Conservation (phyloP, 805 yeast genomes). For the Starmerella potacharoeniae region DNA sequence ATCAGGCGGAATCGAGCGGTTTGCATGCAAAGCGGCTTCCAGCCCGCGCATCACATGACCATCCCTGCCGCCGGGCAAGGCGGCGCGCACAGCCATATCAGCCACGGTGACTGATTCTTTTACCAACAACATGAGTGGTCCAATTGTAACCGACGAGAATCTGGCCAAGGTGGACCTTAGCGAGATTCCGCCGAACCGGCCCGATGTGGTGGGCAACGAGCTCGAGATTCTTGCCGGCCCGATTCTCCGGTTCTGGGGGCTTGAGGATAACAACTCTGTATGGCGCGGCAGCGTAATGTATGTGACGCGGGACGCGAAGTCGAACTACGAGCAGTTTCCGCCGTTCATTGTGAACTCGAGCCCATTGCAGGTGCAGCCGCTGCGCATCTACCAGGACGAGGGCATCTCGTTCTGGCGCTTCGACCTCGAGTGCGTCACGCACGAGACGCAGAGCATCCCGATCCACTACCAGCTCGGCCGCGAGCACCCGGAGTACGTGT, state of each 20-base stretch:
- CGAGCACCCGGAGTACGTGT: slow-evolving; percentile 40
- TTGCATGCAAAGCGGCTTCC: no score
- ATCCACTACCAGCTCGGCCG: slow-evolving; percentile 51
- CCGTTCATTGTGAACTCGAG: slow-evolving; percentile 25
- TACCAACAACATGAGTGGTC: not conserved
- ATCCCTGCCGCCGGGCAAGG: no score
- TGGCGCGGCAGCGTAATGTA: slow-evolving; percentile 63
- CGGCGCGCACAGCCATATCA: no score
- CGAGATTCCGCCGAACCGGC: slow-evolving; percentile 13
- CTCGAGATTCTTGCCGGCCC: slow-evolving; percentile 48
- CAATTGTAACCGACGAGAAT: slow-evolving; percentile 9
- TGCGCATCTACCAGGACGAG: slow-evolving; percentile 33
- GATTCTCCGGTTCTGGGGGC: slow-evolving; percentile 52
- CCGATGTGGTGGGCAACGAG: slow-evolving; percentile 4
- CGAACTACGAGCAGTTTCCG: slow-evolving; percentile 24
- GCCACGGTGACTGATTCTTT: not conserved
- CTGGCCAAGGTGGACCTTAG: slow-evolving; percentile 7
- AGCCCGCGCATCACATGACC: not conserved
- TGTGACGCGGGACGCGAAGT: slow-evolving; percentile 39
- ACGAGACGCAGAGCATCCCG: slow-evolving; percentile 41
- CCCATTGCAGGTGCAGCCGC: slow-evolving; percentile 34
- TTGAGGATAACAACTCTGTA: slow-evolving; percentile 36
- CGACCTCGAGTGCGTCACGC: slow-evolving; percentile 40
- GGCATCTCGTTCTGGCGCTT: slow-evolving; percentile 52
- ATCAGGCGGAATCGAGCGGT: no score